Evolutionary conservation across 2,329 filamentous ascomycete species (phyloP).

Genomic region (Hymenoscyphus linearis): DNA sequence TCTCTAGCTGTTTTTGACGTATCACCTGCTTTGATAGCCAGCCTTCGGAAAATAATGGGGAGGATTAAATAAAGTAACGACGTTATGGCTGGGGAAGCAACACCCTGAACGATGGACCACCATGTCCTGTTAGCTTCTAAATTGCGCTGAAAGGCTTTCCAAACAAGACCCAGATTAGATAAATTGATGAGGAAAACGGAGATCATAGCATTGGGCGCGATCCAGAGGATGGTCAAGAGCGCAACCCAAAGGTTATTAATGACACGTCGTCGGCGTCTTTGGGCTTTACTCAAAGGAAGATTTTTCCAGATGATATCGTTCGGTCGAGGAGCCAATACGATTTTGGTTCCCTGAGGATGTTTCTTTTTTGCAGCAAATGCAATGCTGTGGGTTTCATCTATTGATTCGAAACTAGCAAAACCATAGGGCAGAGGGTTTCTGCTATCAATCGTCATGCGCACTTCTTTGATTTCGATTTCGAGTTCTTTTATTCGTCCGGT

Average conservation of each 20-base stretch:
- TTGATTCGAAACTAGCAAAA: slow-evolving; percentile 88
- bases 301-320: slow-evolving; percentile 97
- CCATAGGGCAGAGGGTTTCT: slow-evolving; percentile 86
- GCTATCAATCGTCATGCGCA: slow-evolving; percentile 76
- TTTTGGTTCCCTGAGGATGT: slow-evolving; percentile 70
- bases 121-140: slow-evolving; percentile 57
- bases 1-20: slow-evolving; percentile 89
- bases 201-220: slow-evolving; percentile 89
- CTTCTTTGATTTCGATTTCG: slow-evolving; percentile 78
- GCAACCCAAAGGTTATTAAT: slow-evolving; percentile 81
- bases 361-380: slow-evolving; percentile 78
- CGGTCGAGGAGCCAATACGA: slow-evolving; percentile 76
- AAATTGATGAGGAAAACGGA: slow-evolving; percentile 90
- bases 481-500: slow-evolving; percentile 78
- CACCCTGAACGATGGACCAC: slow-evolving; percentile 90
- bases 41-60: slow-evolving; percentile 83
- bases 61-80: slow-evolving; percentile 83
- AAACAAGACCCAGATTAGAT: slow-evolving; percentile 71
- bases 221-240: slow-evolving; percentile 77
- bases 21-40: slow-evolving; percentile 80
- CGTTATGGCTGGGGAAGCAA: slow-evolving; percentile 79
- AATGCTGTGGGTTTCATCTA: slow-evolving; percentile 81
- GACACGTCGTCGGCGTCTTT: slow-evolving; percentile 66
- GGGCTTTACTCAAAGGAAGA: slow-evolving; percentile 63
- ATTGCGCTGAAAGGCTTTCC: slow-evolving; percentile 65